These are phyloP conservation scores for Ogataea nonfermentans DNA, from an alignment of 805 yeast species.

Conservation along the genomic window DNA sequence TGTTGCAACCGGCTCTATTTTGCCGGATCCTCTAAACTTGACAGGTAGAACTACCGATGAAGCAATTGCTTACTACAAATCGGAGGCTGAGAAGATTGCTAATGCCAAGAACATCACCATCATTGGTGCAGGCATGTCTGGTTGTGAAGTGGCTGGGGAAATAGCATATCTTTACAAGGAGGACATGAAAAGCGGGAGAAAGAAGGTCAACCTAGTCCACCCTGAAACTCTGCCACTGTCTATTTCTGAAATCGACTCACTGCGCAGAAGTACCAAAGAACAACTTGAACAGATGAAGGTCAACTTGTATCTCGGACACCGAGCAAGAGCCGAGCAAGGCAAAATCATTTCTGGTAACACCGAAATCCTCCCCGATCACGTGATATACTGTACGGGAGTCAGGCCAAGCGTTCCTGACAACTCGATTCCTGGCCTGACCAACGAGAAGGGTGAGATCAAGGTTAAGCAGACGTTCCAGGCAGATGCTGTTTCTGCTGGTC, in stretches of 20 bases:
- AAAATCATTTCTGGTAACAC: slow-evolving; percentile 6
- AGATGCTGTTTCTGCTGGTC: slow-evolving; percentile 16
- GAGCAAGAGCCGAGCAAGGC: slow-evolving; percentile 5
- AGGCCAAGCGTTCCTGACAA: slow-evolving; percentile 8
- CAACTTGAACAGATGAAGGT: slow-evolving; percentile 9
- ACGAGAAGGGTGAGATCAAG: slow-evolving; percentile 14
- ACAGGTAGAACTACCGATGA: slow-evolving; percentile 7
- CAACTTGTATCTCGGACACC: slow-evolving; percentile 9
- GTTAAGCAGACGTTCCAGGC: slow-evolving; percentile 27
- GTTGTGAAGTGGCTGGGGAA: slow-evolving; percentile 35
- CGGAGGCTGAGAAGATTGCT: slow-evolving; percentile 16
- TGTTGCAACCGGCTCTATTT: slow-evolving; percentile 32
- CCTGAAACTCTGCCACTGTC: slow-evolving; percentile 15
- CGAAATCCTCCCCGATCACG: slow-evolving; percentile 9
- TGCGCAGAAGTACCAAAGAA: slow-evolving; percentile 3
- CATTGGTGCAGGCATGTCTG: slow-evolving; percentile 36
- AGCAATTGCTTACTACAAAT: slow-evolving; percentile 15
- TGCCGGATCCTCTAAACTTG: slow-evolving; percentile 28
- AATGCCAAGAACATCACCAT: slow-evolving; percentile 28
- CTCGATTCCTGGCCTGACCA: slow-evolving; percentile 9
- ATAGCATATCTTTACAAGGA: slow-evolving; percentile 22
- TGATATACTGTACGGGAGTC: slow-evolving; percentile 14
- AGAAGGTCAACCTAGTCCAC: slow-evolving; percentile 28
- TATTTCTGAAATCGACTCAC: not conserved
- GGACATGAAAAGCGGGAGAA: slow-evolving; percentile 16